A percentile compares a stretch with the other conserved stretches of the same genome.
Evolutionary conservation across 1,284 basidiomycete species (phyloP).

Genomic region (Wallemia mellicola): DNA sequence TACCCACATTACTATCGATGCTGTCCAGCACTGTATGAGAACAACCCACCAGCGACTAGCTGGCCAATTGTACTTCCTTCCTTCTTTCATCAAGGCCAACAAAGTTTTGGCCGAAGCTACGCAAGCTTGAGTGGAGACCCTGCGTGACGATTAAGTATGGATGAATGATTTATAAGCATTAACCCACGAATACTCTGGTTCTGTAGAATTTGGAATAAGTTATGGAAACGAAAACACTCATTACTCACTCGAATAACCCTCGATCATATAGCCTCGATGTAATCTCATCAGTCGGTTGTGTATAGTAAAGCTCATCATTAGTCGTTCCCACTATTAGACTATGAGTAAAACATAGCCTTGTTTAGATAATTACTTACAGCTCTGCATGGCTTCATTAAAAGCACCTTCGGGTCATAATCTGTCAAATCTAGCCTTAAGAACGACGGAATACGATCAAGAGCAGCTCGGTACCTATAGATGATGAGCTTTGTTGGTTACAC

Average conservation of each 20-base stretch:
- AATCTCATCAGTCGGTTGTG: slow-evolving; percentile 1
- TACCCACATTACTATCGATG: not conserved
- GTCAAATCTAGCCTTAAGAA: not conserved
- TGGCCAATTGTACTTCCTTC: not conserved
- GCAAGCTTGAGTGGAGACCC: not conserved
- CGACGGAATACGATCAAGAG: not conserved
- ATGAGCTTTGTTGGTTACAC: not conserved
- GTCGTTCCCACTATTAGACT: not conserved
- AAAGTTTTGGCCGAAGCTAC: not conserved
- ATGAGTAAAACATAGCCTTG: not conserved
- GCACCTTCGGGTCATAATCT: not conserved
- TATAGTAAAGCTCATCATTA: not conserved
- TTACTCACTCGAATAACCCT: not conserved
- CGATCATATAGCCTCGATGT: not conserved
- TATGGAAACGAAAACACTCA: not conserved
- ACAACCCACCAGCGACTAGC: not conserved
- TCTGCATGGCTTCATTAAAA: not conserved
- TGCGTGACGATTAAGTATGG: too few relatives aligned
- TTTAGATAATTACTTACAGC: not conserved
- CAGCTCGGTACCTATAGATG: not conserved
- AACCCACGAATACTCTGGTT: too few relatives aligned
- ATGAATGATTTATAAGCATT: too few relatives aligned
- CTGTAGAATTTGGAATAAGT: too few relatives aligned
- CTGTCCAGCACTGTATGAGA: not conserved
- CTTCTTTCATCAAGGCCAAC: not conserved